These are phyloP conservation scores for Jamesozyma piceae DNA, from an alignment of 805 yeast species.

Conservation along the genomic window DNA sequence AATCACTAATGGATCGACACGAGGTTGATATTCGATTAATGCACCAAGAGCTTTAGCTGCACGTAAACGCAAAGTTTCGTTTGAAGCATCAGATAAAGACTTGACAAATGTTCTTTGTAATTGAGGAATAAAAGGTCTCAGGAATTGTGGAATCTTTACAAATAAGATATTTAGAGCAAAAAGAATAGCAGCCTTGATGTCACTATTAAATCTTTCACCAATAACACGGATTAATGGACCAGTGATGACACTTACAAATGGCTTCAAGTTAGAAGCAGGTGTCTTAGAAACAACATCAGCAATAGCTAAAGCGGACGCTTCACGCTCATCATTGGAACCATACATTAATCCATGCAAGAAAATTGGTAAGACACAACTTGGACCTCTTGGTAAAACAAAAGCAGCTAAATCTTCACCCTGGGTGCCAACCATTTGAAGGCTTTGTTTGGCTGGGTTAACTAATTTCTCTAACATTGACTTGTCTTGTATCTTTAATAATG, in stretches of 20 bases:
- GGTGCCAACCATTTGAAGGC: constrained; percentile 56
- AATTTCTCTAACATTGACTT: constrained; percentile 71
- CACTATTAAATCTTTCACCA: constrained; percentile 88
- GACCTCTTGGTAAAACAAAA: constrained; percentile 67
- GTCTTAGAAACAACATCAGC: constrained; percentile 81
- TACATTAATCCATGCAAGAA: constrained; percentile 93
- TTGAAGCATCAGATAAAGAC: constrained; percentile 69
- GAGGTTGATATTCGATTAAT: constrained; percentile 78
- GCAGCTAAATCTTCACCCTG: constrained; percentile 63
- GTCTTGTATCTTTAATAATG: constrained; percentile 59
- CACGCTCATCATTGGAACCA: constrained; percentile 78
- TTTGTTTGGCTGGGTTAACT: constrained; percentile 70
- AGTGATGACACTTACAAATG: constrained; percentile 85
- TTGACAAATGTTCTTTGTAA: constrained; percentile 94
- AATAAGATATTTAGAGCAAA: constrained; percentile 73
- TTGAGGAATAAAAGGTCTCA: constrained; percentile 95
- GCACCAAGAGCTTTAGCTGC: constrained; percentile 89
- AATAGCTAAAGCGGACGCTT: constrained; percentile 77
- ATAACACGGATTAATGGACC: constrained; percentile 97
- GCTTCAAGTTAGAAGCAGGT: constrained; percentile 70
- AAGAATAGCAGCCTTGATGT: constrained; percentile 89
- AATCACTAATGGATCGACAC: constrained; percentile 85
- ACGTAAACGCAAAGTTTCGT: constrained; percentile 63
- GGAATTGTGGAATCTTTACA: constrained; percentile 75
- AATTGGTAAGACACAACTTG: constrained; percentile 79